Evolutionary conservation across 139 green algal genomes (phyloP).

Genomic region (Closterium sp.): DNA sequence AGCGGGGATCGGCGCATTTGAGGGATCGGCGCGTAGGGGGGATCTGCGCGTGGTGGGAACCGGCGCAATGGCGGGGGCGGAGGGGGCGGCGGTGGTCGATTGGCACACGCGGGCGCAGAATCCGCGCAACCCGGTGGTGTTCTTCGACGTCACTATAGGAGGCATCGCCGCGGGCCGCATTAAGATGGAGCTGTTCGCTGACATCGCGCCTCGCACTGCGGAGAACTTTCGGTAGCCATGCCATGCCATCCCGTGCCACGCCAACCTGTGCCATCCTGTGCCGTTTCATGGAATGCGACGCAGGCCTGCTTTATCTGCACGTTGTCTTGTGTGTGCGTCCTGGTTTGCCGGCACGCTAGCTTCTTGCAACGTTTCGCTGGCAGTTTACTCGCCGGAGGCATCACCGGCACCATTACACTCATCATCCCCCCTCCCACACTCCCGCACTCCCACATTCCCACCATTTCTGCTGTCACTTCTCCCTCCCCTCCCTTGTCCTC

Average conservation of each 20-base stretch:
- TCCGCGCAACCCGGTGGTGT: conserved; percentile 52
- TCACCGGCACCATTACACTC: no score
- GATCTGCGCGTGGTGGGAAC: not conserved
- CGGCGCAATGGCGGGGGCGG: not conserved
- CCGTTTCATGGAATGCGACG: not conserved
- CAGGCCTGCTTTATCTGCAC: no score
- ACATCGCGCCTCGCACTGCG: conserved; percentile 65
- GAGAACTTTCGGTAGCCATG: conserved; percentile 65
- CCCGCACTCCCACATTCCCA: not conserved
- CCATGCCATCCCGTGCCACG: not conserved
- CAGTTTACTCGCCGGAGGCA: no score
- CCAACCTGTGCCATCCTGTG: not conserved
- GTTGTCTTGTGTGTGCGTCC: no score
- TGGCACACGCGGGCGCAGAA: conserved; percentile 44
- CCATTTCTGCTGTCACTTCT: not conserved
- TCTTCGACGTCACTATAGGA: conserved; percentile 62
- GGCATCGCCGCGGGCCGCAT: conserved; percentile 54
- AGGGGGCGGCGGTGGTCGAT: not conserved
- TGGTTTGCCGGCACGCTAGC: no score
- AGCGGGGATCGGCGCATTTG: not conserved
- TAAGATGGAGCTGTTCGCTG: conserved; percentile 62
- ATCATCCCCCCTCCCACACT: not conserved
- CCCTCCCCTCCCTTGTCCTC: not conserved
- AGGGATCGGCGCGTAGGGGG: no score
- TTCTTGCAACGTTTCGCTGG: no score